Evolutionary conservation across 164 flowering plant genomes (phyloP).

Genomic region (Amborella trichopoda): DNA sequence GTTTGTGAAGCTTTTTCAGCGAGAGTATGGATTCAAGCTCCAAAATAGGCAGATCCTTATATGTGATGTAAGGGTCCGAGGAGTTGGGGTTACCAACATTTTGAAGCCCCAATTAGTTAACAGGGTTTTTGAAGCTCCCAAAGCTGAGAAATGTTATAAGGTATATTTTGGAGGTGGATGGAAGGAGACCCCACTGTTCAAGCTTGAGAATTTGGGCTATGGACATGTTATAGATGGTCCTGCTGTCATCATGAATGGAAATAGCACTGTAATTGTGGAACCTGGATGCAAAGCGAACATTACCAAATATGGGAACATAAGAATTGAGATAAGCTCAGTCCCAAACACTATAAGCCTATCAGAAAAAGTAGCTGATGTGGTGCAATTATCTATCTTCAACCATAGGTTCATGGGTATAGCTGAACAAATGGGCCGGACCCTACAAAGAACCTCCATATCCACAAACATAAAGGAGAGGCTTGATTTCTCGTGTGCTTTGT

Average conservation of each 20-base stretch:
- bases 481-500: slow-evolving; percentile 96
- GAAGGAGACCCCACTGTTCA: slow-evolving; percentile 64
- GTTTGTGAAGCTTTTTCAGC: slow-evolving; percentile 71
- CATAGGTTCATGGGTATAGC: slow-evolving; percentile 99
- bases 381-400: slow-evolving; percentile 90
- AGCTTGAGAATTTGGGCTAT: slow-evolving; percentile 70
- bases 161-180: slow-evolving; percentile 68
- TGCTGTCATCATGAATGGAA: slow-evolving; percentile 91
- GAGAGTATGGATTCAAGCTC: slow-evolving; percentile 86
- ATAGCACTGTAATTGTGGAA: slow-evolving; percentile 91
- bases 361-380: slow-evolving; percentile 83
- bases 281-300: slow-evolving; percentile 69
- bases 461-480: slow-evolving; percentile 94
- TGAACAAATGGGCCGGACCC: slow-evolving; percentile 97
- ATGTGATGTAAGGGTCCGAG: slow-evolving; percentile 91
- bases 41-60: slow-evolving; percentile 70
- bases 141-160: slow-evolving; percentile 44
- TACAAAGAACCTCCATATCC: slow-evolving; percentile 94
- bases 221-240: slow-evolving; percentile 72
- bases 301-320: slow-evolving; percentile 81
- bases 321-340: slow-evolving; percentile 52
- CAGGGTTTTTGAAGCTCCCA: slow-evolving; percentile 27
- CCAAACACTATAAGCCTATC: slow-evolving; percentile 24
- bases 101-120: slow-evolving; percentile 49
- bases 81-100: slow-evolving; percentile 79